Conservation (phyloP, 306 rosid genomes). For the Trifolium dubium region DNA sequence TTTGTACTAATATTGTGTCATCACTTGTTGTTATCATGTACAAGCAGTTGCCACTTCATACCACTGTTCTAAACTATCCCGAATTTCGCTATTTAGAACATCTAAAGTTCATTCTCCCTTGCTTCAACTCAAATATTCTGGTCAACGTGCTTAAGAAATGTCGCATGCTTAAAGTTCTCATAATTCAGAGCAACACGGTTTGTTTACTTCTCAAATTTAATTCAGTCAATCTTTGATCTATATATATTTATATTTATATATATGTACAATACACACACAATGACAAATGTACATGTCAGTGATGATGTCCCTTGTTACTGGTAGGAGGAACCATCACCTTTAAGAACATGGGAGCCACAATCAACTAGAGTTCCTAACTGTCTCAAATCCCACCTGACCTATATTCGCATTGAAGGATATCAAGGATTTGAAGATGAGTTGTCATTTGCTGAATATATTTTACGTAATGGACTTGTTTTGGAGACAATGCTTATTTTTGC, state of each 20-base stretch:
- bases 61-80: not conserved
- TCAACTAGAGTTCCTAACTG: conserved; percentile 15
- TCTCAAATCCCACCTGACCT: conserved; percentile 4
- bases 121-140: not conserved
- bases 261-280: not conserved
- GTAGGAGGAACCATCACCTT: not conserved
- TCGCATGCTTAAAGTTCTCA: not conserved
- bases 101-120: conserved; percentile 1
- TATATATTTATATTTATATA: not conserved
- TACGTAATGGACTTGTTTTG: not conserved
- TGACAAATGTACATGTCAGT: too few relatives aligned
- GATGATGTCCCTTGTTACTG: not conserved
- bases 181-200: not conserved
- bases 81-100: not conserved
- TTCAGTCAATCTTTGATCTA: not conserved
- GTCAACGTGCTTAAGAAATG: not conserved
- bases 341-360: not conserved
- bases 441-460: conserved; percentile 8
- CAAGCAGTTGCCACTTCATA: not conserved
- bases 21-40: not conserved
- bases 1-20: not conserved
- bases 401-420: not conserved
- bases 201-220: not conserved
- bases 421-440: conserved; percentile 6
- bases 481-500: too few relatives aligned